Percentiles rank a stretch among this genome's conserved stretches.
Conservation (phyloP, 208 protist species). For the Acanthamoeba pearcei region DNA sequence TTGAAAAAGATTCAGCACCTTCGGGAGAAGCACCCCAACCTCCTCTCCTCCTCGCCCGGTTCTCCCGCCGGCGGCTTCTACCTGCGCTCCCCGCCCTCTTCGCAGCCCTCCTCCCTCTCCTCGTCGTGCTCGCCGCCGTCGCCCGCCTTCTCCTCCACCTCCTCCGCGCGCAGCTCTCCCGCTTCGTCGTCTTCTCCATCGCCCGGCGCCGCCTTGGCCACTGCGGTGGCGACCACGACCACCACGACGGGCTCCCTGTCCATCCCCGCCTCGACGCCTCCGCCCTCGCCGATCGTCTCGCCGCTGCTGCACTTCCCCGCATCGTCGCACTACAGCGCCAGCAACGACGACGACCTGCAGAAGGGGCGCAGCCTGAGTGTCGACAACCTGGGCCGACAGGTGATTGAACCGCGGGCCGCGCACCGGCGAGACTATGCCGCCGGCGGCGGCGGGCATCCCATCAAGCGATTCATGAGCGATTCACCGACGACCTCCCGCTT, state of each 20-base stretch:
- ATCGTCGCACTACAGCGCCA: slow-evolving; percentile 30
- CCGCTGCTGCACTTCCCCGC: not conserved
- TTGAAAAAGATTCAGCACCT: slow-evolving; percentile 49
- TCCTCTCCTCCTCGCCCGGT: not conserved
- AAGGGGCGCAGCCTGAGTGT: slow-evolving; percentile 55
- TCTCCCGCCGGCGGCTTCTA: not conserved
- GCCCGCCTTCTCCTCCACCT: not conserved
- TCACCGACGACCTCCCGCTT: not conserved
- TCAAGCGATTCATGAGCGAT: slow-evolving; percentile 46
- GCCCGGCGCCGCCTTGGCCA: not conserved
- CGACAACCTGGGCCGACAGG: not conserved
- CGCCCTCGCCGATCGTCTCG: not conserved
- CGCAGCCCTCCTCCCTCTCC: not conserved
- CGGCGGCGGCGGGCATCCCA: not conserved
- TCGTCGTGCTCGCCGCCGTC: slow-evolving; percentile 47
- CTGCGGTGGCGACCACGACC: not conserved
- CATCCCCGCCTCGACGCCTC: slow-evolving; percentile 27
- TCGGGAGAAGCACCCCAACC: not conserved
- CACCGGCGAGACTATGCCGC: not conserved
- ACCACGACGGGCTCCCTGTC: not conserved
- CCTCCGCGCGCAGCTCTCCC: not conserved
- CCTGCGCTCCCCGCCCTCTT: not conserved
- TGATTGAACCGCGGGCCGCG: not conserved
- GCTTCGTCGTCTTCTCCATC: not conserved
- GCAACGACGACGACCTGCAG: slow-evolving; percentile 21